Evolutionary conservation across 352 stramenopile genomes (phyloP).

Genomic region (Phytophthora constricta): DNA sequence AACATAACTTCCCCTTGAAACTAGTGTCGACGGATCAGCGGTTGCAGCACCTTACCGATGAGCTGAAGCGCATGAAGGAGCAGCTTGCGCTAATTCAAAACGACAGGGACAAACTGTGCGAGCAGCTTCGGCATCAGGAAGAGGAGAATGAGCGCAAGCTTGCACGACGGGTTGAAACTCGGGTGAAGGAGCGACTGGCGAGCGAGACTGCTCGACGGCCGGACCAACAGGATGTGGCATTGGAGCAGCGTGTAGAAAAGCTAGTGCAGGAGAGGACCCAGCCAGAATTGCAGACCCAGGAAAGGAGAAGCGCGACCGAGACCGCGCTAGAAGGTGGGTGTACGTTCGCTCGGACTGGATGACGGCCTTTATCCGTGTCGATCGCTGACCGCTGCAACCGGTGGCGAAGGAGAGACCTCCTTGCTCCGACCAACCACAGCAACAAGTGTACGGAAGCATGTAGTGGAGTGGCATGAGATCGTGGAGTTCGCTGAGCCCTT

Average conservation of each 20-base stretch:
- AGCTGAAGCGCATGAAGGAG: slow-evolving; percentile 20
- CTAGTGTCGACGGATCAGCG: slow-evolving; percentile 19
- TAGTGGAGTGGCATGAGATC: slow-evolving; percentile 36
- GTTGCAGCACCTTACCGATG: slow-evolving; percentile 19
- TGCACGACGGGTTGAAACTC: slow-evolving; percentile 17
- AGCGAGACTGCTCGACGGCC: background rate
- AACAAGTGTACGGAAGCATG: slow-evolving; percentile 14
- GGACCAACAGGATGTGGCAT: slow-evolving; percentile 1
- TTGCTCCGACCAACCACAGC: slow-evolving; percentile 21
- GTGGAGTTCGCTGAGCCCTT: slow-evolving; percentile 30
- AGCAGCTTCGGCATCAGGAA: slow-evolving; percentile 32
- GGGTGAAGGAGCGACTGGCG: slow-evolving; percentile 14
- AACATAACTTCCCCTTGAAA: slow-evolving; percentile 45
- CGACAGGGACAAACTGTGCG: slow-evolving; percentile 27
- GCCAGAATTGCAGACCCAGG: slow-evolving; percentile 1
- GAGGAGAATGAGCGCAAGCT: slow-evolving; percentile 26
- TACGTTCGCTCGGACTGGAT: slow-evolving; percentile 38
- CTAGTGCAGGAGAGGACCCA: slow-evolving; percentile 14
- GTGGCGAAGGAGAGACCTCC: slow-evolving; percentile 16
- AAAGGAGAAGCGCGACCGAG: slow-evolving; percentile 14
- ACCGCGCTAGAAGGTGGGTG: slow-evolving; percentile 32
- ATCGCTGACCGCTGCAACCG: slow-evolving; percentile 12
- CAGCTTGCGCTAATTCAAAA: slow-evolving; percentile 17
- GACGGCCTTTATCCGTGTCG: slow-evolving; percentile 26
- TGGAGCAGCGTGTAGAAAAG: slow-evolving; percentile 17